Conservation (phyloP, 805 yeast genomes). For the Wickerhamiella spandovensis region DNA sequence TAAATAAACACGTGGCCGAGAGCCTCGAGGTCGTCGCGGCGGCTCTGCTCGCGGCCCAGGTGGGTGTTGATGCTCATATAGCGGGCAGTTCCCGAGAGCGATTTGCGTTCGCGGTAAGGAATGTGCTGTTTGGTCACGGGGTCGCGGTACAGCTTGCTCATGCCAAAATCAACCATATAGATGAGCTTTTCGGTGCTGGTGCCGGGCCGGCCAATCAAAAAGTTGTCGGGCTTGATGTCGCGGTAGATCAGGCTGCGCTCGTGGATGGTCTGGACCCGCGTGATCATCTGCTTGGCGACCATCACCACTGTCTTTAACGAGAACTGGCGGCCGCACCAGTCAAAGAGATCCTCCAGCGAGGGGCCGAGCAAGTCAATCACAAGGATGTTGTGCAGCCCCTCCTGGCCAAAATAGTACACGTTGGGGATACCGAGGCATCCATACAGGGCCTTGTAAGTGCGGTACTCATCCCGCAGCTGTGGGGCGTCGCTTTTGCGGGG, state of each 20-base stretch:
- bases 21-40: slow-evolving; percentile 93
- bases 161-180: slow-evolving; percentile 91
- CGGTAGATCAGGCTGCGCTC: slow-evolving; percentile 84
- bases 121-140: slow-evolving; percentile 92
- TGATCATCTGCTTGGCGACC: slow-evolving; percentile 89
- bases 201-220: slow-evolving; percentile 80
- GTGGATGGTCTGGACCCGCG: slow-evolving; percentile 75
- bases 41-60: slow-evolving; percentile 89
- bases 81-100: slow-evolving; percentile 95
- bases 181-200: slow-evolving; percentile 73
- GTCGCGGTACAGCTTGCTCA: slow-evolving; percentile 97
- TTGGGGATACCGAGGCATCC: slow-evolving; percentile 82
- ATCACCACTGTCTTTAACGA: slow-evolving; percentile 80
- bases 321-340: slow-evolving; percentile 94
- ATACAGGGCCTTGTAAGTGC: slow-evolving; percentile 79
- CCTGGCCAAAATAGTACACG: slow-evolving; percentile 98
- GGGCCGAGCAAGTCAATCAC: slow-evolving; percentile 95
- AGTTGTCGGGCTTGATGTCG: slow-evolving; percentile 96
- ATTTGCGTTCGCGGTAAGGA: slow-evolving; percentile 92
- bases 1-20: slow-evolving; percentile 94
- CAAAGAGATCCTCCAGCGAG: slow-evolving; percentile 87
- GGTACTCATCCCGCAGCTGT: slow-evolving; percentile 88
- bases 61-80: slow-evolving; percentile 98
- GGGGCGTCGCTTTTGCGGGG: slow-evolving; percentile 97
- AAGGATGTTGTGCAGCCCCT: slow-evolving; percentile 88